phyloP scores from a whole-genome alignment of 345 rosid genomes.

The Clausena lansium region DNA sequence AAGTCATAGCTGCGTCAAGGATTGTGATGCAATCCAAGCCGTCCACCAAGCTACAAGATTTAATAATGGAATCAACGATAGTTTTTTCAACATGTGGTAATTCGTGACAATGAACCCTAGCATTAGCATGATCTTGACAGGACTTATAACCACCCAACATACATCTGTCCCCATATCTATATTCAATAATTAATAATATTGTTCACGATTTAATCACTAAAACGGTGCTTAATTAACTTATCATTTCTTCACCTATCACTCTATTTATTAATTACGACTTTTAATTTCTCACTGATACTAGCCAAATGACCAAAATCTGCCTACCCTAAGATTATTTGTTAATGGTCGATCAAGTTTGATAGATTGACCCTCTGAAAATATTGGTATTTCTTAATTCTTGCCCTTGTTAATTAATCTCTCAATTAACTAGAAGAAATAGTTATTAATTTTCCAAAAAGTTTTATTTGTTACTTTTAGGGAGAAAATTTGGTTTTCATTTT shows the following conservation, averaged over 20 bases:
- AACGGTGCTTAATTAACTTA: background rate
- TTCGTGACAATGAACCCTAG: background rate
- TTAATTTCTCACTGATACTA: background rate
- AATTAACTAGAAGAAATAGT: too few relatives aligned
- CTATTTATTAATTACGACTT: background rate
- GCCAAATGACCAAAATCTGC: too few relatives aligned
- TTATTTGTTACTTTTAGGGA: too few relatives aligned
- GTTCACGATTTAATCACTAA: background rate
- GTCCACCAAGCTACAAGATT: background rate
- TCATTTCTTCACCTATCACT: background rate
- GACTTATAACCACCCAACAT: constrained; percentile 13
- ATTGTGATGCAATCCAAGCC: background rate
- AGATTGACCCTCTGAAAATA: too few relatives aligned
- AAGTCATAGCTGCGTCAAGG: background rate
- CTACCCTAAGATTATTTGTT: too few relatives aligned
- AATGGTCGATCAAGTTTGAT: too few relatives aligned
- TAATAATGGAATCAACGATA: constrained; percentile 2
- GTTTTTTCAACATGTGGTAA: background rate
- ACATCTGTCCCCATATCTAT: background rate
- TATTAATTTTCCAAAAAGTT: too few relatives aligned
- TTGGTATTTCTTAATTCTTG: too few relatives aligned
- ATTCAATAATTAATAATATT: background rate
- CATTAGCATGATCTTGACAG: constrained; percentile 9
- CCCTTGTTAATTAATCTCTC: too few relatives aligned
- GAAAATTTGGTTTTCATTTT: too few relatives aligned